Evolutionary conservation across 148 eudicot species (phyloP).

Genomic region (Polygonum aviculare): DNA sequence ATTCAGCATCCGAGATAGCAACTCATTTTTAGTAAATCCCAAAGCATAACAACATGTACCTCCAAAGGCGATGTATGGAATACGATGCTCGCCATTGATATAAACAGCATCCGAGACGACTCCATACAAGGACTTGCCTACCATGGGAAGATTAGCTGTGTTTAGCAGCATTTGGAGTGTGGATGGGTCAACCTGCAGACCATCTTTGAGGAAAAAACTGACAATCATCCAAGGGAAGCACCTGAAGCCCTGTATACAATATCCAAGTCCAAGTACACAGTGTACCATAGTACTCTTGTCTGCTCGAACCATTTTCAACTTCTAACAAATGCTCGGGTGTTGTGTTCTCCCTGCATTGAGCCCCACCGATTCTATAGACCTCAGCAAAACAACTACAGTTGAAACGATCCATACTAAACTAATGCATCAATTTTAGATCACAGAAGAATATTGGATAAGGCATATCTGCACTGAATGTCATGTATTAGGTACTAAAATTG

Average conservation of each 20-base stretch:
- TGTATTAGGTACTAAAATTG: background rate
- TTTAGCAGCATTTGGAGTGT: conserved; percentile 66
- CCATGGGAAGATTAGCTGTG: conserved; percentile 87
- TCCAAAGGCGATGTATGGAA: conserved; percentile 87
- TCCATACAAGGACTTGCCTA: conserved; percentile 80
- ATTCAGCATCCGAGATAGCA: background rate
- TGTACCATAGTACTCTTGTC: background rate
- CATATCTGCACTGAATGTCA: no score
- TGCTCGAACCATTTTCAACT: background rate
- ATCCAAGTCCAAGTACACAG: conserved; percentile 61
- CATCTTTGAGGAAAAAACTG: conserved; percentile 73
- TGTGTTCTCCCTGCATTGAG: background rate
- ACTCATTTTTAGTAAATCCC: background rate
- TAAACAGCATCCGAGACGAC: conserved; percentile 69
- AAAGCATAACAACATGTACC: conserved; percentile 29
- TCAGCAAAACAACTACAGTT: background rate
- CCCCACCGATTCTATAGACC: background rate
- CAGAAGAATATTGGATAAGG: no score
- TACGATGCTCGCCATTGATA: conserved; percentile 64
- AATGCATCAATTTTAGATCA: background rate
- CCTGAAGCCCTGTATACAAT: conserved; percentile 79
- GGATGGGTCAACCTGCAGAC: conserved; percentile 58
- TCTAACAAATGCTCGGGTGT: background rate
- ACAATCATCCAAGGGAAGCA: conserved; percentile 94
- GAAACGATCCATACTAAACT: background rate